Conservation (phyloP, 2,329 filamentous ascomycete genomes). For the Ophiosphaerella herpotricha region DNA sequence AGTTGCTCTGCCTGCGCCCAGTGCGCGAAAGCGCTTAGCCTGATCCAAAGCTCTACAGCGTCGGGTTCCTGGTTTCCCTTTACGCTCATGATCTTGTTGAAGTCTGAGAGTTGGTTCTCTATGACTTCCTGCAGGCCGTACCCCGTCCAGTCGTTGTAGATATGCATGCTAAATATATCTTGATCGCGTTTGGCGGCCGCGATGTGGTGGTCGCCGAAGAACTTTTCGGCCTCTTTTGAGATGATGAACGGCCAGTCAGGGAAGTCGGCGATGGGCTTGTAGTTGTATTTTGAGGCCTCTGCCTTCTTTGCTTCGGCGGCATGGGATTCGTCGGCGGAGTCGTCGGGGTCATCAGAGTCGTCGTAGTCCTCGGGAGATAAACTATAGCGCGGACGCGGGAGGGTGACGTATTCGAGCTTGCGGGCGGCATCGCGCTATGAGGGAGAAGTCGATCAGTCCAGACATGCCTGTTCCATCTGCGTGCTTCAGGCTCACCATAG, state of each 20-base stretch:
- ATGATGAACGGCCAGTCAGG: conserved; percentile 8
- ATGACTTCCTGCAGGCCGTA: conserved; percentile 7
- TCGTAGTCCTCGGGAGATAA: too few relatives aligned
- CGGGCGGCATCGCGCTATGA: too few relatives aligned
- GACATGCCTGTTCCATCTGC: too few relatives aligned
- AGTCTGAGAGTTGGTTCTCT: conserved; percentile 5
- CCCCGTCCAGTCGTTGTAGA: conserved; percentile 13
- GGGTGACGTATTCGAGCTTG: too few relatives aligned
- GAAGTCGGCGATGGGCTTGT: conserved; percentile 4
- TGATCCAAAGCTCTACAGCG: conserved; percentile 12
- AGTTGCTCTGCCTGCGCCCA: conserved; percentile 6
- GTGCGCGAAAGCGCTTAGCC: conserved; percentile 9
- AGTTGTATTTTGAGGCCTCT: neutral
- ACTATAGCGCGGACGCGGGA: too few relatives aligned
- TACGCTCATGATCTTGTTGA: conserved; percentile 8
- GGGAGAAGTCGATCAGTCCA: too few relatives aligned
- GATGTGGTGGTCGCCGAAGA: conserved; percentile 5
- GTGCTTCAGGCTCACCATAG: too few relatives aligned
- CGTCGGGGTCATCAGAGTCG: too few relatives aligned
- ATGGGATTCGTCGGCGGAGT: too few relatives aligned
- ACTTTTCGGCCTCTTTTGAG: conserved; percentile 4
- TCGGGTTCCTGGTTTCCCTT: conserved; percentile 1
- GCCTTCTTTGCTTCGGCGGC: too few relatives aligned
- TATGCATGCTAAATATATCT: conserved; percentile 9
- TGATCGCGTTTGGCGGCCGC: conserved; percentile 8